A percentile compares a stretch with the other conserved stretches of the same genome.
Conservation (phyloP, 257 asterid species). For the Solanum megistacrolobum region DNA sequence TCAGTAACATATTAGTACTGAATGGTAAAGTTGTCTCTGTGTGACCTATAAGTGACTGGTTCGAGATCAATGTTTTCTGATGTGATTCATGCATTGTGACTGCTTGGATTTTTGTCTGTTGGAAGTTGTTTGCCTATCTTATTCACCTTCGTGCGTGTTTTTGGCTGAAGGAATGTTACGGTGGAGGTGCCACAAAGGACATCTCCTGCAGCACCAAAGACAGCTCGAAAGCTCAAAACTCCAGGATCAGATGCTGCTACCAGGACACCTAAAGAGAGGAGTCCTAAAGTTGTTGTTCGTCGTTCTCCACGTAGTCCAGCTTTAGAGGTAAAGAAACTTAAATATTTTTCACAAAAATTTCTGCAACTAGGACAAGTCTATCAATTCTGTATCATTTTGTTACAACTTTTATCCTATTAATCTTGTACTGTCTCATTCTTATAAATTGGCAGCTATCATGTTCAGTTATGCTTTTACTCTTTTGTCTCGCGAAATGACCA, state of each 20-base stretch:
- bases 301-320: constrained; percentile 61
- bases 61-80: background rate
- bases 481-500: background rate
- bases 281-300: constrained; percentile 52
- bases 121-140: background rate
- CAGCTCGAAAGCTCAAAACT: constrained; percentile 41
- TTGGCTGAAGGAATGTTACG: constrained; percentile 33
- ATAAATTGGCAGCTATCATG: background rate
- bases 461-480: background rate
- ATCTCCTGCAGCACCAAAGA: constrained; percentile 40
- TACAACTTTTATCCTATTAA: background rate
- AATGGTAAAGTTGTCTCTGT: background rate
- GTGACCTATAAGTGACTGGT: background rate
- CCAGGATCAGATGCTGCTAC: constrained; percentile 26
- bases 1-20: background rate
- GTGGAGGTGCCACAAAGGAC: constrained; percentile 47
- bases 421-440: background rate
- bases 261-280: constrained; percentile 51
- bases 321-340: constrained; percentile 37
- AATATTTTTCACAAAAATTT: background rate
- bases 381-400: background rate
- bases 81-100: background rate
- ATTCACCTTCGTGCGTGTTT: background rate
- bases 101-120: background rate
- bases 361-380: background rate